Conservation (phyloP, 345 rosid species). For the Combretum micranthum region DNA sequence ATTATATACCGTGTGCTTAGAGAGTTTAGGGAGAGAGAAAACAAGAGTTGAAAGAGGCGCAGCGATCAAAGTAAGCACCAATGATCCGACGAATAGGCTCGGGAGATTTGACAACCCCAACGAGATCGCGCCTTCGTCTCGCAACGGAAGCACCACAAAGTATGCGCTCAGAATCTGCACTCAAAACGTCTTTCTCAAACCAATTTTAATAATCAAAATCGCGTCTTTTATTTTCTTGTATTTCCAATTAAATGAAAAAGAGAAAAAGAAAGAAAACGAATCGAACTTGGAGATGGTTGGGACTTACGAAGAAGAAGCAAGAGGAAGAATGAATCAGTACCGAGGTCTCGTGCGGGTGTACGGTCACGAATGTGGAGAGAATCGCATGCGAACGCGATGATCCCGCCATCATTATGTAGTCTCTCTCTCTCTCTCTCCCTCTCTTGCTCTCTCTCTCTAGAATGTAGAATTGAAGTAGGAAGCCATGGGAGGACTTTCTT, state of each 20-base stretch:
- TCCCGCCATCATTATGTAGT: slow-evolving; percentile 9
- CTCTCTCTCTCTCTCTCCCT: background rate
- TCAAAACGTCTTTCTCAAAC: no score
- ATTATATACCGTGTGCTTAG: slow-evolving; percentile 61
- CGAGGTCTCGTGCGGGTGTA: slow-evolving; percentile 76
- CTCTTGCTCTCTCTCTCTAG: background rate
- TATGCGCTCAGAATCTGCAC: slow-evolving; percentile 90
- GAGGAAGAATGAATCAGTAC: slow-evolving; percentile 67
- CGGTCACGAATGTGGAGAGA: slow-evolving; percentile 57
- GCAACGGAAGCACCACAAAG: slow-evolving; percentile 80
- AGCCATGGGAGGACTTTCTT: no score
- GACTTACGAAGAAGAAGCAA: slow-evolving; percentile 82
- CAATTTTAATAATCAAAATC: background rate
- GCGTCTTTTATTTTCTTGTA: background rate
- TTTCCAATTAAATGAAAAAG: background rate
- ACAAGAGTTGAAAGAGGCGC: slow-evolving; percentile 85
- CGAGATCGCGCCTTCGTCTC: slow-evolving; percentile 88
- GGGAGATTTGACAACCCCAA: slow-evolving; percentile 82
- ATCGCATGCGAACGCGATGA: slow-evolving; percentile 43
- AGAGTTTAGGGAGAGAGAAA: slow-evolving; percentile 66
- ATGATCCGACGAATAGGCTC: slow-evolving; percentile 63
- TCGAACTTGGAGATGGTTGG: background rate
- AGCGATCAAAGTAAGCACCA: slow-evolving; percentile 69
- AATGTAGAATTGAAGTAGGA: background rate
- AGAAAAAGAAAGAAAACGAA: no score